Base-by-base conservation (phyloP, 1,139 yeast species). In the Hyphopichia fennica region DNA sequence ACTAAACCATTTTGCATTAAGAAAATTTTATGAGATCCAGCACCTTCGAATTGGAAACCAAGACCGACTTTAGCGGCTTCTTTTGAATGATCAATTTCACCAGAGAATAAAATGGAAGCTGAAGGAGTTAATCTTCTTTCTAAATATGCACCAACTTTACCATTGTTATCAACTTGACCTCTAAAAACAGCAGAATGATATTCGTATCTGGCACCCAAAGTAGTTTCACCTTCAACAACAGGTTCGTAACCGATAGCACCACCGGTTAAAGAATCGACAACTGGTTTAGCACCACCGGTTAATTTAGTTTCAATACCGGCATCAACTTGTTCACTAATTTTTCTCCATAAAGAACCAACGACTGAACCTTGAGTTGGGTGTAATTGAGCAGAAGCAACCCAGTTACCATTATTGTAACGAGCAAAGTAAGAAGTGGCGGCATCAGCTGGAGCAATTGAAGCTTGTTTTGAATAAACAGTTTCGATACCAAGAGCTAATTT, bases 201-300 rank as follows among this genome's bases (percentile, higher is more conserved):
- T 73, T 93, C 99, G 70, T 93, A 93, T 73, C 91, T 93, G 58
- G 97, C 96, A 69, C 97, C 99, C 45, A 93, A 67, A 49, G 97
- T 87, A 57, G 99, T 91, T 56, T 81, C 80, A 59, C 96, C 98
- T 63, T 91, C 97, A 46, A 89, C 77, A 41, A 84, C 82, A 37
- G 96, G 91, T 67, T 84, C 87, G 58, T 78, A 77, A 44, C 88
- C 88, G 51, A 88, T 82, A 49, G 95, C 88, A 44, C 87, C 82
- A 46, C 90, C 91, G 77, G 84, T 76, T 72, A 88, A 75, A 50
- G 89, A 85, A 64, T 87, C 95, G 52, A 86, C 79, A 52, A 87
- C 77, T 59, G 93, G 95, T 59, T 79, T 81, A 68, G 87, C 79
- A 49, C 85, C 79, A 37, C 93, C 89, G 57, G 86, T 82, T 55